A percentile compares a stretch with the other conserved stretches of the same genome.
These are phyloP conservation scores for Blastomyces emzantsi DNA, from an alignment of 2,329 filamentous ascomycete genomes.

Conservation along the genomic window DNA sequence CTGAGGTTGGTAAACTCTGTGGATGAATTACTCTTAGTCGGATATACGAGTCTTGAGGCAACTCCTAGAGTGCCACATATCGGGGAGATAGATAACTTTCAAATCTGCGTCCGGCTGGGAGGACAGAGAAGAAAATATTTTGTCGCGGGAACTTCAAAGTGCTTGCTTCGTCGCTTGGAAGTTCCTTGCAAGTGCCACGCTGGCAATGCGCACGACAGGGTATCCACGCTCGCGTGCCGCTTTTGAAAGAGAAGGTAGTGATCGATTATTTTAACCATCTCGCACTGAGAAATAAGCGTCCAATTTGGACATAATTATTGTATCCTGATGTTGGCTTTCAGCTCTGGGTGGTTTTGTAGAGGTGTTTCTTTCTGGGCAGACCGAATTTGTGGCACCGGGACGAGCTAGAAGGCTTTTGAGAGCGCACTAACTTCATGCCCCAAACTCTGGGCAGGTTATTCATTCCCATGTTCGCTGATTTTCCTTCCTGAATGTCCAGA, in stretches of 20 bases:
- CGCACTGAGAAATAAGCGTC: neutral
- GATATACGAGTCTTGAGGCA: neutral
- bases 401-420: neutral
- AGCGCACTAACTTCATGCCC: neutral
- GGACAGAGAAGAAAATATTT: neutral
- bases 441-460: neutral
- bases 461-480: neutral
- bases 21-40: neutral
- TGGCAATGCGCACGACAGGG: slow-evolving; percentile 1
- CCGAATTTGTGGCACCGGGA: neutral
- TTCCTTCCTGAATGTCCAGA: too few species aligned
- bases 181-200: slow-evolving; percentile 7
- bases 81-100: neutral
- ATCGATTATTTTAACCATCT: neutral
- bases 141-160: neutral
- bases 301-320: neutral
- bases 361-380: neutral
- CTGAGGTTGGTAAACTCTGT: neutral
- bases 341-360: neutral
- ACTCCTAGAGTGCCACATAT: neutral
- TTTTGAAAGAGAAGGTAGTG: neutral
- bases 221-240: neutral
- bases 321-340: neutral
- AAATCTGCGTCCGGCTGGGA: neutral
- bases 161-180: neutral